These are phyloP conservation scores for Lepiota subincarnata DNA, from an alignment of 768 basidiomycete species.

Conservation along the genomic window DNA sequence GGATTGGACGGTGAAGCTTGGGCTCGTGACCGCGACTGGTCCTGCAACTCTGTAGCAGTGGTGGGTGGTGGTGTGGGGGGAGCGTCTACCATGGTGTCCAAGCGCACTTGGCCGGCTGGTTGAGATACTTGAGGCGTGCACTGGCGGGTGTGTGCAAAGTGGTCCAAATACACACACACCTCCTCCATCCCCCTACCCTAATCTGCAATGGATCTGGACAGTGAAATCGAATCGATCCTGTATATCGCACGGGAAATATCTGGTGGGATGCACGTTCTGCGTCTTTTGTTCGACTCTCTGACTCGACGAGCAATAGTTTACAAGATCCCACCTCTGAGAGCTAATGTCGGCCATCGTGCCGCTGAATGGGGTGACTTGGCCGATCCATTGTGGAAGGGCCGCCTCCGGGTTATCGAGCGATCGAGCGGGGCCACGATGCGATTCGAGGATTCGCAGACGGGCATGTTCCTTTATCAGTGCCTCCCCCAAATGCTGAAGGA, in stretches of 20 bases:
- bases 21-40: conserved; percentile 31
- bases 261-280: conserved; percentile 44
- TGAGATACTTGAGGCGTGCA: neutral
- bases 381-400: conserved; percentile 86
- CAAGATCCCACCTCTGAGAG: conserved; percentile 84
- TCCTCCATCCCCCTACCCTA: neutral
- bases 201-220: conserved; percentile 50
- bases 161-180: conserved; percentile 1
- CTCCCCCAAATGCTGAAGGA: neutral
- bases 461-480: conserved; percentile 39
- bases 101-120: neutral
- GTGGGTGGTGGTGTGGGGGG: conserved; percentile 63
- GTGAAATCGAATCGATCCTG: conserved; percentile 86
- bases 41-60: conserved; percentile 51
- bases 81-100: conserved; percentile 45
- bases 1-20: conserved; percentile 20
- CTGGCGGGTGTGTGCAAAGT: conserved; percentile 3
- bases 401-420: conserved; percentile 80
- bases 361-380: conserved; percentile 89
- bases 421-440: conserved; percentile 62
- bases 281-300: conserved; percentile 8
- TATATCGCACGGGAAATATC: conserved; percentile 90
- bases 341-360: conserved; percentile 87
- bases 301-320: conserved; percentile 54
- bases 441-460: conserved; percentile 78